Evolutionary conservation across 2,329 filamentous ascomycete species (phyloP).

Genomic region (Xylariaceae sp.): DNA sequence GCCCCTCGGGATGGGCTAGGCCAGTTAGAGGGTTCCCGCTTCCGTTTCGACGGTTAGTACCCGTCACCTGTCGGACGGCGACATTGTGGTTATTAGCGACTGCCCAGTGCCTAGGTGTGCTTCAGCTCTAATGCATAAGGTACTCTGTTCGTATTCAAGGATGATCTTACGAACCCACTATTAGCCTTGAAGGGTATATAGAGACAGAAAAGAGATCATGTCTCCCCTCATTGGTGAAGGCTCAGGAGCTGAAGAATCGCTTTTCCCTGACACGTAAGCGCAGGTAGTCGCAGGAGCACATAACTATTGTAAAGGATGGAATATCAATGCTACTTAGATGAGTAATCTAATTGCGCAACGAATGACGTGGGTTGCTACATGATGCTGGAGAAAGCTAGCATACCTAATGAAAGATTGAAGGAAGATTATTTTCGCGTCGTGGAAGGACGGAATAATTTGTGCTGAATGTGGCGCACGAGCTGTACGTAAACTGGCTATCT

Average conservation of each 20-base stretch:
- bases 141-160: slow-evolving; percentile 2
- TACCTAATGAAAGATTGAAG: background rate
- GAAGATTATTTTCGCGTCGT: background rate
- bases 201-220: background rate
- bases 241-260: background rate
- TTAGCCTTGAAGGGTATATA: background rate
- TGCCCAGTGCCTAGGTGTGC: background rate
- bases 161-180: background rate
- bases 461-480: background rate
- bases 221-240: background rate
- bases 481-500: background rate
- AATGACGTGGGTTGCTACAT: background rate
- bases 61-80: background rate
- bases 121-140: background rate
- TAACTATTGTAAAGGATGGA: slow-evolving; percentile 9
- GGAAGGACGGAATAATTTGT: background rate
- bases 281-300: slow-evolving; percentile 10
- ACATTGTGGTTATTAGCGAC: background rate
- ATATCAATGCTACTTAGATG: slow-evolving; percentile 12
- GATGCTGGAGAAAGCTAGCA: background rate
- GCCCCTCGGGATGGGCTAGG: slow-evolving; percentile 93
- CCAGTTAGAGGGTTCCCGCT: slow-evolving; percentile 82
- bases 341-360: background rate
- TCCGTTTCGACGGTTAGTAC: slow-evolving; percentile 73
- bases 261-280: background rate